Conservation (phyloP, 2,329 filamentous ascomycete species). For the Parastagonospora avenae region DNA sequence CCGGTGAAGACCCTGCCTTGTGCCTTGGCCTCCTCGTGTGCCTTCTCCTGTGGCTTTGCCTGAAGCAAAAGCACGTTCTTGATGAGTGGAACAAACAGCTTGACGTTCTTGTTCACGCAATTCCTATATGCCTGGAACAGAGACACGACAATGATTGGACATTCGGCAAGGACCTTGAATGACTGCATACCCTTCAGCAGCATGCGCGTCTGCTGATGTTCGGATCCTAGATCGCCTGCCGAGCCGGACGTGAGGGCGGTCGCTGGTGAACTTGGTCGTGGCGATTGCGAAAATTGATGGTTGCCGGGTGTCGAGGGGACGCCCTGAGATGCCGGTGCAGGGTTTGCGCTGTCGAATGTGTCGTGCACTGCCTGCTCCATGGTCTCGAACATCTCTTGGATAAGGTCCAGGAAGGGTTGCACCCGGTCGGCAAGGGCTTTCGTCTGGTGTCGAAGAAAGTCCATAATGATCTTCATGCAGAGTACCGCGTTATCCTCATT, state of each 20-base stretch:
- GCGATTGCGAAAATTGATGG: conserved; percentile 78
- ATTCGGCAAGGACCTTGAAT: conserved; percentile 97
- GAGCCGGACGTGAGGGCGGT: conserved; percentile 77
- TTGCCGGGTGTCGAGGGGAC: conserved; percentile 69
- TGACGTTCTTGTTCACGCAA: conserved; percentile 82
- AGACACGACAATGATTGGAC: conserved; percentile 97
- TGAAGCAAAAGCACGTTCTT: conserved; percentile 87
- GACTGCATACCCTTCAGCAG: conserved; percentile 95
- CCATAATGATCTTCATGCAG: conserved; percentile 97
- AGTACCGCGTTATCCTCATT: conserved; percentile 99
- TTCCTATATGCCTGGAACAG: conserved; percentile 92
- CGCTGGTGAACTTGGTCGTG: conserved; percentile 86
- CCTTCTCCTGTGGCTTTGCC: conserved; percentile 90
- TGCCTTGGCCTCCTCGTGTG: conserved; percentile 81
- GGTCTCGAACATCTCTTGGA: conserved; percentile 93
- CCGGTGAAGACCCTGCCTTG: conserved; percentile 87
- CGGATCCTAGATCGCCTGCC: conserved; percentile 74
- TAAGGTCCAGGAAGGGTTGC: conserved; percentile 86
- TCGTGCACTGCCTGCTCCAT: conserved; percentile 95
- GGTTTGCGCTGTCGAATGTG: conserved; percentile 80
- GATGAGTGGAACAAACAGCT: conserved; percentile 89
- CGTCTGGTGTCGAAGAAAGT: conserved; percentile 90
- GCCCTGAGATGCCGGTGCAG: conserved; percentile 55
- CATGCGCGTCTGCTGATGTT: conserved; percentile 81
- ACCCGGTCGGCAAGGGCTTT: conserved; percentile 82